Base-by-base conservation (phyloP, 345 rosid genomes). In the Isatis tinctoria region DNA sequence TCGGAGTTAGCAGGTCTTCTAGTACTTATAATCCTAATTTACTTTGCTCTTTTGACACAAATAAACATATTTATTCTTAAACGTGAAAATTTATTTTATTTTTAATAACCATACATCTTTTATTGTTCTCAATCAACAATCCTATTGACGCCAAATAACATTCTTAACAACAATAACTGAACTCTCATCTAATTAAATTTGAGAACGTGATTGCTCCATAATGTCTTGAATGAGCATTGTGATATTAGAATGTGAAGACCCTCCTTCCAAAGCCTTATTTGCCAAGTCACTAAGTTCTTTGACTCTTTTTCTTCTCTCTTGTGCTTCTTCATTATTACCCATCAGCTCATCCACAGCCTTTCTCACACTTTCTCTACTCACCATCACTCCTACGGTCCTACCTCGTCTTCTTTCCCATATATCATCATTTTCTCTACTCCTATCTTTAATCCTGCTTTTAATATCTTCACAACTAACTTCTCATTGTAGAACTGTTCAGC, bases 381-480 rank as follows among this genome's bases (percentile, higher is more conserved):
- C 54, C 70, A 24, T 8, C 54, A 59, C 81, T 39, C 77, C 77
- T n/a, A n/a, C n/a, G n/a, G n/a, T n/a, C n/a, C n/a, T 28, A 72
- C 59, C 53, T 72, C 63, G 39, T 78, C 73, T 58, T 71, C 80
- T 65, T 70, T 37, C 35, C 72, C 72, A 37, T 51, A 57, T 48
- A 8, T 16, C 73, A 65, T 71, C 0, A 14, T 10, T 16, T 22
- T 60, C 53, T 66, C 69, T 3, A 41, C 56, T 47, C 77, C 77
- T 2, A 84, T 72, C 3, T 70, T 73, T 6, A 83, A 82, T 0
- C 90, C 90, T 20, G 47, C 80, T 49, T 72, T 72, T 4, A 78
- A 11, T 58, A 78, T 52, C 43, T 77, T 27, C 56, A 65, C 77
- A 27, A 77, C 54, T 28, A 77, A 65, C 60, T 58, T 77, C 62